A percentile compares a stretch with the other conserved stretches of the same genome.
Conservation (phyloP, 371 early-diverging fungal species). For the Mortierella sp. region DNA sequence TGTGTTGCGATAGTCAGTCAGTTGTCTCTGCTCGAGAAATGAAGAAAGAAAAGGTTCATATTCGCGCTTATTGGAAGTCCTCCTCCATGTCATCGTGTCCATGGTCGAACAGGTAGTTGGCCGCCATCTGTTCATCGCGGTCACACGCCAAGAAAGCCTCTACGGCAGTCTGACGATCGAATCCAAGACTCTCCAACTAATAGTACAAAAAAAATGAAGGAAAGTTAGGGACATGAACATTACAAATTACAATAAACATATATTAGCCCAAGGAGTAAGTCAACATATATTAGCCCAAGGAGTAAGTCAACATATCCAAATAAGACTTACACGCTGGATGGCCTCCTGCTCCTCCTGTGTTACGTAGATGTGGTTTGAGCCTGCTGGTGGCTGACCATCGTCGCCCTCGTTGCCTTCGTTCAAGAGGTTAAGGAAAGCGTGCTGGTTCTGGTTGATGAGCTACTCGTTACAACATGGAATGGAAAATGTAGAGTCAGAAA, state of each 20-base stretch:
- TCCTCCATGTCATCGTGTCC: conserved; percentile 59
- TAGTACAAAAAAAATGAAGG: not conserved
- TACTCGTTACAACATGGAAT: conserved; percentile 11
- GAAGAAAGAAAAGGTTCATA: not conserved
- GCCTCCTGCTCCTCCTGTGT: conserved; percentile 94
- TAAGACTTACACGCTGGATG: conserved; percentile 83
- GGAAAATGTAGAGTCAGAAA: not conserved
- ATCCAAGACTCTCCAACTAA: conserved; percentile 92
- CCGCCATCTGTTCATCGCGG: conserved; percentile 97
- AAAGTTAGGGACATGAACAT: not conserved
- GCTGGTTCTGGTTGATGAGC: conserved; percentile 83
- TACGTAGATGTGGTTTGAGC: conserved; percentile 79
- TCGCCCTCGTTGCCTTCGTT: conserved; percentile 73
- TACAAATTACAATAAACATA: conserved; percentile 6
- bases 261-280: not conserved
- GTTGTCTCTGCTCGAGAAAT: not conserved
- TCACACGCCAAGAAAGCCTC: conserved; percentile 98
- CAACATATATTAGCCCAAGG: not conserved
- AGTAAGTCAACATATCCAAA: not conserved
- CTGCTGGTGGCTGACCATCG: conserved; percentile 66
- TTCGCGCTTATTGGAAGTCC: conserved; percentile 26
- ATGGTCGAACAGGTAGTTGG: conserved; percentile 95
- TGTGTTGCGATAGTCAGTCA: not conserved
- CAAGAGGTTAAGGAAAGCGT: conserved; percentile 87
- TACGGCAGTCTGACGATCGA: conserved; percentile 83